These are phyloP conservation scores for Crepidotus variabilis DNA, from an alignment of 768 basidiomycete species.

Conservation along the genomic window DNA sequence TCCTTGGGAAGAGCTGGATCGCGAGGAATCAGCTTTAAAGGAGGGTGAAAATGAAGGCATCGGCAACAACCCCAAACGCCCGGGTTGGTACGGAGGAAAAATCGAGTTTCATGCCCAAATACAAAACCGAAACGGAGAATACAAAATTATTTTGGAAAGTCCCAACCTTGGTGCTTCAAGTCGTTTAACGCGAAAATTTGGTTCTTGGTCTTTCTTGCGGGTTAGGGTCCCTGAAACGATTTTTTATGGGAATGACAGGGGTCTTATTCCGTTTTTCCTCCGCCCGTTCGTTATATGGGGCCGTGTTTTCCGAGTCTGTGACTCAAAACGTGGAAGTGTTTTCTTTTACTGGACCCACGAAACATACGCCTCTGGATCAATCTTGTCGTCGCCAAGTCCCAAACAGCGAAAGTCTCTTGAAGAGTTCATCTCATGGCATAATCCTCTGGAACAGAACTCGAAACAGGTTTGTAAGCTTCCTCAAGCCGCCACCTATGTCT, in stretches of 20 bases:
- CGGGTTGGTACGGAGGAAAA: conserved; percentile 60
- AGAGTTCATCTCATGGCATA: conserved; percentile 53
- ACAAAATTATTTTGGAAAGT: conserved; percentile 41
- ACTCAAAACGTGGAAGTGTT: conserved; percentile 53
- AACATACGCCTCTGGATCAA: conserved; percentile 10
- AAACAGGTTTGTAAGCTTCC: conserved; percentile 37
- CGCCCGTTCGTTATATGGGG: conserved; percentile 53
- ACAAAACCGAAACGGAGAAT: conserved; percentile 15
- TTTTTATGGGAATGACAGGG: conserved; percentile 23
- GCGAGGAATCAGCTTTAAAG: conserved; percentile 39
- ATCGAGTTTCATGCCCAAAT: conserved; percentile 45
- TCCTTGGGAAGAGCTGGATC: conserved; percentile 62
- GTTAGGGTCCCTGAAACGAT: conserved; percentile 38
- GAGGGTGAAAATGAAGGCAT: conserved; percentile 37
- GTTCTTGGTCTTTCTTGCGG: conserved; percentile 51
- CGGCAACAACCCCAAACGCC: conserved; percentile 28
- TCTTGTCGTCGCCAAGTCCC: conserved; percentile 11
- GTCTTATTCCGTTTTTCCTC: conserved; percentile 37
- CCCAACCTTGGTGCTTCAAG: conserved; percentile 51
- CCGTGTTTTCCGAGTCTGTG: conserved; percentile 55
- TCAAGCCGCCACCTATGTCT: not conserved
- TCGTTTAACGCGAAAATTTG: conserved; percentile 55
- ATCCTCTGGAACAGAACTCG: conserved; percentile 41
- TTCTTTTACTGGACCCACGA: conserved; percentile 58
- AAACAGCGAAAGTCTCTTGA: conserved; percentile 30